These are phyloP conservation scores for Naganishia antarctica DNA, from an alignment of 768 basidiomycete genomes.

Conservation along the genomic window DNA sequence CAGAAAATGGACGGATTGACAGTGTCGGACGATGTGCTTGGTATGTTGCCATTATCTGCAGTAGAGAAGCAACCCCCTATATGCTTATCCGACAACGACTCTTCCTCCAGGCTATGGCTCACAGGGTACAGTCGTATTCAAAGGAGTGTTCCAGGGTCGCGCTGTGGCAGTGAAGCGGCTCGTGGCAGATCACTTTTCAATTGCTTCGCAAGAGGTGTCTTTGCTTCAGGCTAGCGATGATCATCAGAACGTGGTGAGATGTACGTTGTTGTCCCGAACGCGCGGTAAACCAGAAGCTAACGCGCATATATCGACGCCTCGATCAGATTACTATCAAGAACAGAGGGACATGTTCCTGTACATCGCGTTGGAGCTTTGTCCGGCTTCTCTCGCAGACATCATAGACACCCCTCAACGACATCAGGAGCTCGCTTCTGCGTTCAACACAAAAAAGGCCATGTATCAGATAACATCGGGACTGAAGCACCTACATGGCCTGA, in stretches of 20 bases:
- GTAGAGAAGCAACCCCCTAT: not conserved
- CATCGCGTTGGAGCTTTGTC: conserved; percentile 82
- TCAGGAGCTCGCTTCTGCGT: conserved; percentile 59
- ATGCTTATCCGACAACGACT: conserved; percentile 51
- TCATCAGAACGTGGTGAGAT: conserved; percentile 86
- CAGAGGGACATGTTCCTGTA: conserved; percentile 88
- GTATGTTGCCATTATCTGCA: conserved; percentile 34
- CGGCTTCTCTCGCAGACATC: conserved; percentile 47
- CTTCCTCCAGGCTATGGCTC: conserved; percentile 74
- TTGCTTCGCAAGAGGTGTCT: conserved; percentile 87
- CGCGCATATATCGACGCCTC: conserved; percentile 13
- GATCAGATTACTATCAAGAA: conserved; percentile 82
- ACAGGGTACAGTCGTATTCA: conserved; percentile 91
- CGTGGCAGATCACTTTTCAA: conserved; percentile 87
- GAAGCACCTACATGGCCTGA: conserved; percentile 83
- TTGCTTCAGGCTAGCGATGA: conserved; percentile 95
- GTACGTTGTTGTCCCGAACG: conserved; percentile 32
- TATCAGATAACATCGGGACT: conserved; percentile 81
- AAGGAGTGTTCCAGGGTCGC: conserved; percentile 91
- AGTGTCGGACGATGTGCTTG: conserved; percentile 50
- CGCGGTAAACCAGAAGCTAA: not conserved
- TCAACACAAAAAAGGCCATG: conserved; percentile 83
- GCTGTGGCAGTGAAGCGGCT: conserved; percentile 98
- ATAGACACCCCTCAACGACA: conserved; percentile 58
- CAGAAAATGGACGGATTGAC: conserved; percentile 46